Evolutionary conservation across 352 stramenopile genomes (phyloP).

Genomic region (Phytophthora crassamura): DNA sequence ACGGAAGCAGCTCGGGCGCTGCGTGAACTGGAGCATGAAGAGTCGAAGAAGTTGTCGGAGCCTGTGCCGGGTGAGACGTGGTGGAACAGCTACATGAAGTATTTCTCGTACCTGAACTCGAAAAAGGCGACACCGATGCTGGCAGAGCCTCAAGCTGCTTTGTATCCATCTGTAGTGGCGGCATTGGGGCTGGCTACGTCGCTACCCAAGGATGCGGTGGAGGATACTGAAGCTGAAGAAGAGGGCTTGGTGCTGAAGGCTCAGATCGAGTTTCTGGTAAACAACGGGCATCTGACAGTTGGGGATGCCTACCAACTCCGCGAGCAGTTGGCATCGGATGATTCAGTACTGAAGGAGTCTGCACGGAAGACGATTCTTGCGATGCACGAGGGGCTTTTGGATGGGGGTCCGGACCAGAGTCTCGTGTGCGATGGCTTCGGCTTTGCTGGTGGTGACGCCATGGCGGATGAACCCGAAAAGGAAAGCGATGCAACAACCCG

Average conservation of each 20-base stretch:
- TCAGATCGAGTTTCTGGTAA: slow-evolving; percentile 82
- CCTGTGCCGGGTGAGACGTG: slow-evolving; percentile 57
- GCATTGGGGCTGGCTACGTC: slow-evolving; percentile 5
- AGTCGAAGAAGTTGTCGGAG: slow-evolving; percentile 51
- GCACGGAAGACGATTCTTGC: slow-evolving; percentile 67
- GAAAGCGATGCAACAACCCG: slow-evolving; percentile 5
- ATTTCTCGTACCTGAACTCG: slow-evolving; percentile 47
- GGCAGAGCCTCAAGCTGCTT: slow-evolving; percentile 30
- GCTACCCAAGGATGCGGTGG: neutral
- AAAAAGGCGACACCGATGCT: slow-evolving; percentile 28
- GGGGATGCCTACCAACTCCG: slow-evolving; percentile 79
- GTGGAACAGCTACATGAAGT: slow-evolving; percentile 74
- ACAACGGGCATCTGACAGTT: slow-evolving; percentile 61
- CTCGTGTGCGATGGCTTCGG: slow-evolving; percentile 40
- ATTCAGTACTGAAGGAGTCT: slow-evolving; percentile 49
- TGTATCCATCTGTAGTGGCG: slow-evolving; percentile 38
- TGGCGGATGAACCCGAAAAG: slow-evolving; percentile 21
- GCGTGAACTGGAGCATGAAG: slow-evolving; percentile 65
- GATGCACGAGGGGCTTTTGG: slow-evolving; percentile 63
- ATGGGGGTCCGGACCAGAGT: slow-evolving; percentile 25
- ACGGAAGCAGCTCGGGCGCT: slow-evolving; percentile 75
- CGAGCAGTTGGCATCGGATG: slow-evolving; percentile 62
- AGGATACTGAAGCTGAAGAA: slow-evolving; percentile 23
- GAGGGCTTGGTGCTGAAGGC: slow-evolving; percentile 64
- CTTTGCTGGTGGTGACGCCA: slow-evolving; percentile 34